Evolutionary conservation across 768 basidiomycete species (phyloP), one percentile per base, ranked within the genome.

Genomic region (Pleurotus eryngii): DNA sequence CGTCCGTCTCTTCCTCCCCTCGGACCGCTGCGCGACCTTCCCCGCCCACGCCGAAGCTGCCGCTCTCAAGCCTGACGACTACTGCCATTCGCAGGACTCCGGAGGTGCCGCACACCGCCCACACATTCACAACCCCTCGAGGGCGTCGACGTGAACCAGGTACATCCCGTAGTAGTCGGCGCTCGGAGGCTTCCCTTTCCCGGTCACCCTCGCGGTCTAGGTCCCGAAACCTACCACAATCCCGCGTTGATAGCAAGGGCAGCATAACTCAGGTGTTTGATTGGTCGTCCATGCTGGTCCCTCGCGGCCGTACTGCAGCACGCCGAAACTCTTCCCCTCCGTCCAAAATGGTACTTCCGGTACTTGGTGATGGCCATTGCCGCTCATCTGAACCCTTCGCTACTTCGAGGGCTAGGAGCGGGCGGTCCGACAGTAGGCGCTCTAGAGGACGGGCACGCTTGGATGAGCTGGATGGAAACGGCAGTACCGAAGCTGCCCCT

Each of bases 251-350:
- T 20, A 59, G 60, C 49, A 63, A 59, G 49, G 56, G 63, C 40
- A 70, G 63, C 57, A 70, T 77, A 46, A 80, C 79, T 56, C 75
- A 78, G 62, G 73, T 76, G 26, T 71, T 76, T 58, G 77, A 81
- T 59, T 80, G 78, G 76, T 71, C 79, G 27, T 74, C 78, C 35
- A 72, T 68, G 57, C 70, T 76, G 43, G 65, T 70, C 42, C 64
- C 70, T 55, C 78, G 82, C 59, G 81, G 83, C 4, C 81, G 82
- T 72, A 77, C 76, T 70, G 70, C 70, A 40, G 59, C 71, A 24
- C 78, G 84, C 62, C 79, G 81, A 60, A 84, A 80, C 68, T 83
- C 82, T 57, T 86, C 86, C 2, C 83, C 85, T 14, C 76, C 79
- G 48, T 78, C 79, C 5, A 81, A 77, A 63, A 76, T 78, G 73